Base-by-base conservation (phyloP, 306 rosid genomes). In the Crotalaria pallida region DNA sequence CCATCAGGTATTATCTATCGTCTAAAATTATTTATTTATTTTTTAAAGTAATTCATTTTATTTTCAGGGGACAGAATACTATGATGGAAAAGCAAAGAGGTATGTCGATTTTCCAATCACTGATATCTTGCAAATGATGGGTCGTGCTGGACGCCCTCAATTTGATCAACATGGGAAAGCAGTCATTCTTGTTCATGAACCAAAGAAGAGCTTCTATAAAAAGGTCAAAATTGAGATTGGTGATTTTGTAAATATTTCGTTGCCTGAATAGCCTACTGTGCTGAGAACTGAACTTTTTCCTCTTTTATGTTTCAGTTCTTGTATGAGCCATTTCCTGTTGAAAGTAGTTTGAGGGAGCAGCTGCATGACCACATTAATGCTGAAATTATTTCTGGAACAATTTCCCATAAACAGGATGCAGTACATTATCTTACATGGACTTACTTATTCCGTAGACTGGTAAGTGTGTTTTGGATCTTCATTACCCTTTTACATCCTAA, bases 71-170 rank as follows among this genome's bases (percentile, higher is more conserved):
- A 93, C 98, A 18, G 97, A 93, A 77, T 93, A 65, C 75, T 93
- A 81, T 69, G 96, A 90, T 78, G 98, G 97, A 74, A 93, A 93
- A 70, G 22, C 94, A 6, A 93, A 93, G 86, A 85, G 98, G 72
- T 93, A 93, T 58, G 94, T 93, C 67, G 96, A 93, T 83, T 93
- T 93, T 74, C 98, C 98, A 58, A 93, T 93, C 84, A 93, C 97
- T 49, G 98, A 93, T 87, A 93, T 90, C 78, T 70, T 93, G 83
- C 98, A 93, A 84, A 93, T 93, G 97, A 93, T 93, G 98, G 98
- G 98, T 69, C 96, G 98, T 72, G 98, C 98, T 63, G 98, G 98
- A 31, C 94, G 97, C 53, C 98, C 98, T 58, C 98, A 93, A 68
- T 93, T 77, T 85, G 98, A 93, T 80, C 98, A 93, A 68, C 97